Percentiles rank a stretch among this genome's conserved stretches.
Conservation (phyloP, 352 stramenopile genomes). For the Pythium utonaiense region DNA sequence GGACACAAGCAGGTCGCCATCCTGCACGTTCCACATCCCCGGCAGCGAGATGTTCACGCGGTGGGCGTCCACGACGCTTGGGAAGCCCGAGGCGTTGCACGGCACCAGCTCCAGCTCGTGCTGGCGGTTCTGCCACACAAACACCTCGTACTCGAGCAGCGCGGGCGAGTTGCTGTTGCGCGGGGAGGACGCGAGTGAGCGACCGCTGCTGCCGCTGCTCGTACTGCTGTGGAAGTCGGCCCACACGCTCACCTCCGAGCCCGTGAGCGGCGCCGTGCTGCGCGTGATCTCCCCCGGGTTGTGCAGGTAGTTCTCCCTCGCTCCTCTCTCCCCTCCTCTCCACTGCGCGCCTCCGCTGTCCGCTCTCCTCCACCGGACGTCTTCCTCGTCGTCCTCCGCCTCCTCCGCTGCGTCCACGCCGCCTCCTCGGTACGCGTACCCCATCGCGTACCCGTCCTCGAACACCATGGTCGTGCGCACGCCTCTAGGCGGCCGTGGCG, state of each 20-base stretch:
- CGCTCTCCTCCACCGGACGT: not conserved
- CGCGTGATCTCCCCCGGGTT: not conserved
- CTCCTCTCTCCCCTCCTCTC: not conserved
- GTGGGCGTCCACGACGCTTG: conserved; percentile 34
- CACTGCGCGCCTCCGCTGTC: not conserved
- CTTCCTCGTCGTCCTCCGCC: not conserved
- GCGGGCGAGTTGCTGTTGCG: not conserved
- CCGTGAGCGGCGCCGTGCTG: conserved; percentile 14
- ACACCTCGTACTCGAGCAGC: conserved; percentile 44
- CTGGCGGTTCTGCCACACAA: conserved; percentile 54
- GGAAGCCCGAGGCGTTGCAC: conserved; percentile 43
- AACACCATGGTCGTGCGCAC: not conserved
- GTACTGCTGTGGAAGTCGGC: not conserved
- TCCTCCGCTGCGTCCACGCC: not conserved
- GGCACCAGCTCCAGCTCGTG: conserved; percentile 38
- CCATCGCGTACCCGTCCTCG: not conserved
- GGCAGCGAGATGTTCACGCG: conserved; percentile 52
- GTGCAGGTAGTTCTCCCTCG: not conserved
- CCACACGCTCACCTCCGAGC: not conserved
- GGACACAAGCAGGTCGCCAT: conserved; percentile 53
- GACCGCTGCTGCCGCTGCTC: conserved; percentile 1
- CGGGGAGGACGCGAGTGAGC: not conserved
- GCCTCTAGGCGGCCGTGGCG: not conserved
- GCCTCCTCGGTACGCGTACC: not conserved
- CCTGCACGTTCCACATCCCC: conserved; percentile 61